Conservation (phyloP, 306 rosid species). For the Carpinus fangiana region DNA sequence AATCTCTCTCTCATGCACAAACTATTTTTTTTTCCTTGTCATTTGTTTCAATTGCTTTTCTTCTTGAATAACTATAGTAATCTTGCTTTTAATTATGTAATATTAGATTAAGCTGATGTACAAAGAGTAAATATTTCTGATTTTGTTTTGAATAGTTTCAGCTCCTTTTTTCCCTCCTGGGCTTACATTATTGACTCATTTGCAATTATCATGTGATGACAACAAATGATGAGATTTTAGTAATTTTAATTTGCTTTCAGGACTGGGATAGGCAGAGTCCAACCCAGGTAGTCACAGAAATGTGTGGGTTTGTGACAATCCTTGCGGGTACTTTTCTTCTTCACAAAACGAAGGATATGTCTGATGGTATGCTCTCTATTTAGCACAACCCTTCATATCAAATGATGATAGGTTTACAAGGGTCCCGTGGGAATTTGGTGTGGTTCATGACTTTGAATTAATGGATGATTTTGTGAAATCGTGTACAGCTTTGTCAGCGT, state of each 20-base stretch:
- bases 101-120: neutral
- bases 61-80: neutral
- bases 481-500: conserved; percentile 47
- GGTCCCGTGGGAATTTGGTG: neutral
- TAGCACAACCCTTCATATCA: neutral
- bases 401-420: neutral
- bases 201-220: conserved; percentile 20
- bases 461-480: neutral
- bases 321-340: conserved; percentile 99
- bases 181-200: neutral
- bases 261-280: conserved; percentile 99
- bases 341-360: conserved; percentile 97
- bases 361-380: conserved; percentile 63
- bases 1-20: too few species aligned
- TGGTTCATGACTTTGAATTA: conserved; percentile 2
- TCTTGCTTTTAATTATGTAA: neutral
- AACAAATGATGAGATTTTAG: conserved; percentile 12
- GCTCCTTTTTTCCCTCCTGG: conserved; percentile 8
- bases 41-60: neutral
- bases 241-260: conserved; percentile 47
- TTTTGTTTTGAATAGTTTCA: neutral
- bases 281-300: conserved; percentile 93
- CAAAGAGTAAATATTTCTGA: neutral
- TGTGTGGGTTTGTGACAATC: conserved; percentile 98
- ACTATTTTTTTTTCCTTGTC: neutral